Percentiles rank a stretch among this genome's conserved stretches.
Conservation (phyloP, 495 filamentous ascomycete species). For the Penicillium paradoxum region DNA sequence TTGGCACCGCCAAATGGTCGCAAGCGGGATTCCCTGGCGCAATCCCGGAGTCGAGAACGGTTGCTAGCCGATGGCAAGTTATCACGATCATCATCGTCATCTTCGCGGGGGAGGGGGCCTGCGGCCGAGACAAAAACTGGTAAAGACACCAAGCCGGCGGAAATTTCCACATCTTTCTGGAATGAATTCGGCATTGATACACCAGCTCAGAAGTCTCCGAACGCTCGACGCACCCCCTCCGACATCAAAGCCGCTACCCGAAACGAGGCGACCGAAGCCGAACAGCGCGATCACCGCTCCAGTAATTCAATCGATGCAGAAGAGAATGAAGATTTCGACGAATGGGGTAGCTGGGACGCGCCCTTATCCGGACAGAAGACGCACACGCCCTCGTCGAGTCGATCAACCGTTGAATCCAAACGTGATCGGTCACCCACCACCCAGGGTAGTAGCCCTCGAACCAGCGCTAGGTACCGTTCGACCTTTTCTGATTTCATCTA, state of each 20-base stretch:
- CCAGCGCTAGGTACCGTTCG: slow-evolving; percentile 49
- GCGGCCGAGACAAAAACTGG: slow-evolving; percentile 38
- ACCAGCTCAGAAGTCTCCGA: slow-evolving; percentile 42
- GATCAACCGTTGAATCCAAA: slow-evolving; percentile 42
- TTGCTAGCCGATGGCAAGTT: slow-evolving; percentile 31
- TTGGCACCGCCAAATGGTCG: slow-evolving; percentile 20
- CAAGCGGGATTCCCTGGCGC: slow-evolving; percentile 33
- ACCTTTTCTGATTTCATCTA: slow-evolving; percentile 33
- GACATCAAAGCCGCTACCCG: slow-evolving; percentile 10
- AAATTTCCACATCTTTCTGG: slow-evolving; percentile 47
- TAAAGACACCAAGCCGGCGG: slow-evolving; percentile 45
- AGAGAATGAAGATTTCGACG: slow-evolving; percentile 54
- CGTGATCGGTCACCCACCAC: slow-evolving; percentile 45
- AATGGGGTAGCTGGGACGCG: slow-evolving; percentile 70
- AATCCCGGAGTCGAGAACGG: slow-evolving; percentile 38
- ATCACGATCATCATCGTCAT: slow-evolving; percentile 34
- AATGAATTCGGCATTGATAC: slow-evolving; percentile 53
- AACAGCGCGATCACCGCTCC: slow-evolving; percentile 29
- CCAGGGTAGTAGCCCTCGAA: slow-evolving; percentile 45
- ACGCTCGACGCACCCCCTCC: slow-evolving; percentile 29
- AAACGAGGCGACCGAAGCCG: slow-evolving; percentile 26
- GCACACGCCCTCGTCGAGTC: slow-evolving; percentile 46
- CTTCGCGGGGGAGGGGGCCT: slow-evolving; percentile 28
- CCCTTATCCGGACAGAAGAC: slow-evolving; percentile 39
- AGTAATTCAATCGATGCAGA: slow-evolving; percentile 28